phyloP scores from a whole-genome alignment of 495 filamentous ascomycete genomes.

The Saxispiralis lemnorum region DNA sequence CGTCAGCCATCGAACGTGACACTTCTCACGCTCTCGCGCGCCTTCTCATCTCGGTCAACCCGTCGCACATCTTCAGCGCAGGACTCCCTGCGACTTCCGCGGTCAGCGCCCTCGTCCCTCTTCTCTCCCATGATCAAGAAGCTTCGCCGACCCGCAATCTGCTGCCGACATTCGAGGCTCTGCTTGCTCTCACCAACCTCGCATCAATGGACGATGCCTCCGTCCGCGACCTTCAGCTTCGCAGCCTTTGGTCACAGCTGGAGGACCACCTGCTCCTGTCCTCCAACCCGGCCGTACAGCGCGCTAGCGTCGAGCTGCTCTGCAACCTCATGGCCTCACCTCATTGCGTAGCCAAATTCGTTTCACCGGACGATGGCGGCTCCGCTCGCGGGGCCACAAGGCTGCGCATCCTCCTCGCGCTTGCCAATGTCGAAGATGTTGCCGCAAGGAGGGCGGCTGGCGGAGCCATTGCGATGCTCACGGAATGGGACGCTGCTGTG shows the following conservation, averaged over 20 bases:
- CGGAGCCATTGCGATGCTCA: conserved; percentile 70
- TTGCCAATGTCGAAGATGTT: conserved; percentile 68
- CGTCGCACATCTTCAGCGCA: conserved; percentile 65
- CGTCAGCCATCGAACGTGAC: conserved; percentile 35
- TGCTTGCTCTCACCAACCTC: conserved; percentile 85
- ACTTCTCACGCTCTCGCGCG: conserved; percentile 80
- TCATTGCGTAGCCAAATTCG: conserved; percentile 53
- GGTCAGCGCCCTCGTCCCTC: conserved; percentile 57
- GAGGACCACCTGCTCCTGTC: conserved; percentile 64
- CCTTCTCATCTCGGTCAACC: conserved; percentile 78
- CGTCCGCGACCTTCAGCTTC: conserved; percentile 36
- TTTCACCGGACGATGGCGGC: conserved; percentile 34
- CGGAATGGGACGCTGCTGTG: conserved; percentile 55
- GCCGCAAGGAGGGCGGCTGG: conserved; percentile 69
- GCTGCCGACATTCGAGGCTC: conserved; percentile 73
- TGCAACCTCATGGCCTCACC: conserved; percentile 78
- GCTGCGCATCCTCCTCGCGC: conserved; percentile 65
- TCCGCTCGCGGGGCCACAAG: conserved; percentile 48
- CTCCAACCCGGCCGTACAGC: conserved; percentile 54
- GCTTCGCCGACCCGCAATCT: conserved; percentile 41
- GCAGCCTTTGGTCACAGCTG: conserved; percentile 47
- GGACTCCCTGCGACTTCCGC: conserved; percentile 55
- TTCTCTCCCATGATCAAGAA: conserved; percentile 43
- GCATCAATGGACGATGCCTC: conserved; percentile 48
- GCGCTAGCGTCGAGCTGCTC: conserved; percentile 71